phyloP scores from a whole-genome alignment of 1,139 yeast species.

The Kodamaea arcana region DNA sequence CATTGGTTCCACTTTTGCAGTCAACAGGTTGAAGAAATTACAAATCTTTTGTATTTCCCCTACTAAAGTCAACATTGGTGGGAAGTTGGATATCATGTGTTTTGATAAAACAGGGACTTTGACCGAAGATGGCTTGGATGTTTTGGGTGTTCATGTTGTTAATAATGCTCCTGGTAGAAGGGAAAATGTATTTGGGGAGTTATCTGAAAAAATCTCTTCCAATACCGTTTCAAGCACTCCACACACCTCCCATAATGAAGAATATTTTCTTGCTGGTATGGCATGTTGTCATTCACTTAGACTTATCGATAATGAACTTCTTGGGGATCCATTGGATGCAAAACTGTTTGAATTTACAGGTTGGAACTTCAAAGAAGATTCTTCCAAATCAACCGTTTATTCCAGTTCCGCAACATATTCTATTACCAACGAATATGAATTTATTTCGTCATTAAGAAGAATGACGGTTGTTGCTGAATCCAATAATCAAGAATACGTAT shows the following conservation, averaged over 20 bases:
- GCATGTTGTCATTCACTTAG: constrained; percentile 87
- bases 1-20: constrained; percentile 91
- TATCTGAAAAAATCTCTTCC: constrained; percentile 14
- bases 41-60: constrained; percentile 89
- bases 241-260: constrained; percentile 30
- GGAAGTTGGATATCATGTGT: constrained; percentile 83
- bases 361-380: constrained; percentile 71
- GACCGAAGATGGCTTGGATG: constrained; percentile 94
- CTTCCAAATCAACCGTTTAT: constrained; percentile 20
- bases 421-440: constrained; percentile 74
- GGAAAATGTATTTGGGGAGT: constrained; percentile 48
- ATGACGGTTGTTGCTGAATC: constrained; percentile 68
- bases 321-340: constrained; percentile 91
- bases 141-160: constrained; percentile 76
- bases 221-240: too few species aligned
- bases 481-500: constrained; percentile 40
- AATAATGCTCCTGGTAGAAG: constrained; percentile 50
- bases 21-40: constrained; percentile 60
- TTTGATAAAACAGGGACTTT: constrained; percentile 97
- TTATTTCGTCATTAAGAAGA: constrained; percentile 77
- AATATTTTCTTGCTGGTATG: constrained; percentile 49
- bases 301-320: constrained; percentile 66
- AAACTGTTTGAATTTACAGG: constrained; percentile 90
- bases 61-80: constrained; percentile 89
- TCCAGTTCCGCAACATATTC: constrained; percentile 38